Evolutionary conservation across 1,284 basidiomycete species (phyloP).

Genomic region (Boletus semigastroideus): DNA sequence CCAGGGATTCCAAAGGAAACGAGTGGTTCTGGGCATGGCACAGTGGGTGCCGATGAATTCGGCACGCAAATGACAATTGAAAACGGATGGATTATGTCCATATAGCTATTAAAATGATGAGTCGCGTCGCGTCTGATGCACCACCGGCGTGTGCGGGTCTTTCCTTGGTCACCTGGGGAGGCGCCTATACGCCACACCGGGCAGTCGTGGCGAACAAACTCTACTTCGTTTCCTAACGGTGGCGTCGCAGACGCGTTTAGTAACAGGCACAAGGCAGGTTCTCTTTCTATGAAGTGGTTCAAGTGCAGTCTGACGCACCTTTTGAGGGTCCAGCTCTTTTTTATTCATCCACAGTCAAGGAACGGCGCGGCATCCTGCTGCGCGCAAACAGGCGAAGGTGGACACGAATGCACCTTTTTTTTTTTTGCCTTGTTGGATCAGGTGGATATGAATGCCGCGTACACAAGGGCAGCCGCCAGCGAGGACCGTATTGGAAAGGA

Average conservation of each 20-base stretch:
- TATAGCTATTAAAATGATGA: background rate
- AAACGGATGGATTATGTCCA: constrained; percentile 4
- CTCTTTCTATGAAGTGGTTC: background rate
- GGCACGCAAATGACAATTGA: constrained; percentile 8
- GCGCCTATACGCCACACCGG: constrained; percentile 12
- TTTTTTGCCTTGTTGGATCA: background rate
- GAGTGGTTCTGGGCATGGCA: background rate
- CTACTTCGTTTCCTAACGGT: constrained; percentile 8
- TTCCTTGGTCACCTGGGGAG: constrained; percentile 5
- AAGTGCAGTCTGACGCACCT: constrained; percentile 18
- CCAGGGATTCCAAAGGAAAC: constrained; percentile 10
- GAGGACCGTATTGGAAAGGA: background rate
- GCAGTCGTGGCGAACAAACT: constrained; percentile 8
- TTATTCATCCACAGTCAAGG: constrained; percentile 1
- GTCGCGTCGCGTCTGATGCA: constrained; percentile 1
- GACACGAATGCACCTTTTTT: constrained; percentile 7
- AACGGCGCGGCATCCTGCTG: constrained; percentile 14
- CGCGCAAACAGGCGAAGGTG: constrained; percentile 17
- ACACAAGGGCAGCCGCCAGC: constrained; percentile 16
- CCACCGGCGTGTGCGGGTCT: constrained; percentile 15
- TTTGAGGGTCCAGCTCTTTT: background rate
- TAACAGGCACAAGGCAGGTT: constrained; percentile 3
- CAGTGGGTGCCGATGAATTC: constrained; percentile 14
- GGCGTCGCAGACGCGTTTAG: constrained; percentile 14
- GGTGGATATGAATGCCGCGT: constrained; percentile 22